A percentile compares a stretch with the other conserved stretches of the same genome.
phyloP scores from a whole-genome alignment of 805 yeast genomes.

The Candida chauliodis region DNA sequence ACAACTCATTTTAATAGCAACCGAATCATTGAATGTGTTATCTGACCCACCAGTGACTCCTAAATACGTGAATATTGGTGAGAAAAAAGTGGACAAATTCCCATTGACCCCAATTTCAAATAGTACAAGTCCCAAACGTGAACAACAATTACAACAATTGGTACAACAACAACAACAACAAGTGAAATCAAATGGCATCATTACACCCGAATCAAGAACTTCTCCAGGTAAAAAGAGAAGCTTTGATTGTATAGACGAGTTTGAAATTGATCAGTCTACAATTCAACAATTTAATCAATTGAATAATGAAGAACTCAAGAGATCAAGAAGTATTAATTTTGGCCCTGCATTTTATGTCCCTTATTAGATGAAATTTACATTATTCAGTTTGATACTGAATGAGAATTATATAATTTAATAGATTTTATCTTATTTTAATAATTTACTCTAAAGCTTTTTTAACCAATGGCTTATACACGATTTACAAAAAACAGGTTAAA shows the following conservation, averaged over 20 bases:
- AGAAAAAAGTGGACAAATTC: constrained; percentile 10
- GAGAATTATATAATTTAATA: too few relatives aligned
- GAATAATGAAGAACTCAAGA: constrained; percentile 17
- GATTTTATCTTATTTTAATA: too few relatives aligned
- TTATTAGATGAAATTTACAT: constrained; percentile 1
- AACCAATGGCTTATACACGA: too few relatives aligned
- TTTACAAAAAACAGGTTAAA: too few relatives aligned
- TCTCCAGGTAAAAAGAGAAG: constrained; percentile 11
- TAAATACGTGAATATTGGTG: constrained; percentile 11
- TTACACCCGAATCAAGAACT: constrained; percentile 9
- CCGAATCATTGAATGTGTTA: constrained; percentile 18
- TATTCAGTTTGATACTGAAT: background rate
- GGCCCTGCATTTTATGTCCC: constrained; percentile 18
- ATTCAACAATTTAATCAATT: constrained; percentile 4
- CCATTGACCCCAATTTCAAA: constrained; percentile 27
- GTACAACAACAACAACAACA: background rate
- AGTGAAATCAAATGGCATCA: background rate
- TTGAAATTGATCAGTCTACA: constrained; percentile 10
- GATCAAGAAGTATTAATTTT: constrained; percentile 17
- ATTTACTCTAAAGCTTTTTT: too few relatives aligned
- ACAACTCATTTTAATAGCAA: constrained; percentile 29
- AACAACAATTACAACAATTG: constrained; percentile 1
- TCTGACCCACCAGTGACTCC: constrained; percentile 28
- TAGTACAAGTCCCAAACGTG: constrained; percentile 19
- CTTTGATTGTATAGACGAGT: constrained; percentile 10